Percentiles rank a stretch among this genome's conserved stretches.
phyloP scores from a whole-genome alignment of 2,329 filamentous ascomycete genomes.

The Daldinia eschscholtzii region DNA sequence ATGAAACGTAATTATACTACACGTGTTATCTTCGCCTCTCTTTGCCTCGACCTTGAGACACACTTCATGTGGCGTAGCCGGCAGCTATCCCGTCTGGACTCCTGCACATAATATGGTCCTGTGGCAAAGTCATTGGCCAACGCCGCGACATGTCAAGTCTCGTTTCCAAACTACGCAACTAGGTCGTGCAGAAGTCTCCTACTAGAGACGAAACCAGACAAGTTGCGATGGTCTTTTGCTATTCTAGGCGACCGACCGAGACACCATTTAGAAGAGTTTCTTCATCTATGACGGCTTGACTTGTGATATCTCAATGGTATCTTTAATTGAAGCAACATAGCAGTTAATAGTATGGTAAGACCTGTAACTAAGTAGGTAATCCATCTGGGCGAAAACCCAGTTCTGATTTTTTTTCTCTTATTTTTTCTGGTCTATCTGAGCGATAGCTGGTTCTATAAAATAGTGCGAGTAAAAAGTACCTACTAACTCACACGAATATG shows the following conservation, averaged over 20 bases:
- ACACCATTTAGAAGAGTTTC: background rate
- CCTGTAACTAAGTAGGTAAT: background rate
- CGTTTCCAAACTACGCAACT: background rate
- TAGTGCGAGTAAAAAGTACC: background rate
- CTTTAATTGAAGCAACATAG: background rate
- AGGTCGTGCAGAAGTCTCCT: background rate
- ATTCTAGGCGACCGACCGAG: background rate
- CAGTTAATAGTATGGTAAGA: background rate
- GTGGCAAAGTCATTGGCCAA: background rate
- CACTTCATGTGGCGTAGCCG: conserved; percentile 10
- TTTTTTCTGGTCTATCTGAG: background rate
- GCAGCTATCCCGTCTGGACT: conserved; percentile 2
- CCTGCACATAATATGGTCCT: background rate
- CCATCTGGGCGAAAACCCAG: no score
- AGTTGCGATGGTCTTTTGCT: background rate
- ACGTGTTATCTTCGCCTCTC: conserved; percentile 32
- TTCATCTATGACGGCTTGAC: conserved; percentile 14
- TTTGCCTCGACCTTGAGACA: conserved; percentile 11
- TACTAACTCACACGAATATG: background rate
- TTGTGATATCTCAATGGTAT: background rate
- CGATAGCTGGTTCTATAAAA: background rate
- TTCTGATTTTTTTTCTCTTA: no score
- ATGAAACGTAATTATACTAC: conserved; percentile 5
- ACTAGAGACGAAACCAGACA: background rate
- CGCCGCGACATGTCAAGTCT: conserved; percentile 3